phyloP scores from a whole-genome alignment of 163 green algal species.

The Scenedesmus sp. region DNA sequence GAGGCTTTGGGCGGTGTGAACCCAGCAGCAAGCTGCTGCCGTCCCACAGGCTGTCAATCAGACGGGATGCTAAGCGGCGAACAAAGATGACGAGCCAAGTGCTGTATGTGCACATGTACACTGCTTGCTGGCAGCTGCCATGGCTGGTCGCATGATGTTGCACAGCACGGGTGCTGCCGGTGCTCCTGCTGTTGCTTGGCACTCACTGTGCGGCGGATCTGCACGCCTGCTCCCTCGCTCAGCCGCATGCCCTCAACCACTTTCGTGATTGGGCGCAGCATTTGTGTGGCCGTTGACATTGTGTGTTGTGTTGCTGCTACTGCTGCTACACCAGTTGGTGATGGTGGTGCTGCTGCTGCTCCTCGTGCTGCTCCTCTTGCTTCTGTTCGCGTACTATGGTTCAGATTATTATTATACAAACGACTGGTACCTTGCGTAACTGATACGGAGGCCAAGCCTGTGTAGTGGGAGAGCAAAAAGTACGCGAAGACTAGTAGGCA shows the following conservation, averaged over 20 bases:
- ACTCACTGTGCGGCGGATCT: conserved; percentile 85
- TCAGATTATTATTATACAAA: too few relatives aligned
- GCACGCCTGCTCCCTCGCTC: conserved; percentile 88
- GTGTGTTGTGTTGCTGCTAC: background rate
- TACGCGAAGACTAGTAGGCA: conserved; percentile 3
- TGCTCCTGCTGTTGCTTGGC: background rate
- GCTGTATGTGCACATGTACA: background rate
- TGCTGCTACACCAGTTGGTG: background rate
- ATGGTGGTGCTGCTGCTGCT: background rate
- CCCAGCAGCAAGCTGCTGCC: background rate
- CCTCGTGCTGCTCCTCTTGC: background rate
- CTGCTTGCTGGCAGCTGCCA: background rate
- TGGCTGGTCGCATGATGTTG: background rate
- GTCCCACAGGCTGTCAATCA: background rate
- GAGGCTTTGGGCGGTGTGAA: background rate
- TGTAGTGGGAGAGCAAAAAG: background rate
- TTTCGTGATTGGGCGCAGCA: conserved; percentile 51
- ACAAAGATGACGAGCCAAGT: too few relatives aligned
- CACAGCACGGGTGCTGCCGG: background rate
- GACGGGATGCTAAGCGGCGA: too few relatives aligned
- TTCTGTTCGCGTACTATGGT: background rate
- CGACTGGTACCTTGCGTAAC: too few relatives aligned
- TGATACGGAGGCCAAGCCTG: background rate
- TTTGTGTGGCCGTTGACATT: background rate
- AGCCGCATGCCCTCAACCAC: conserved; percentile 83